Base-by-base conservation (phyloP, 116 monocot species). In the Phalaenopsis hybrid region DNA sequence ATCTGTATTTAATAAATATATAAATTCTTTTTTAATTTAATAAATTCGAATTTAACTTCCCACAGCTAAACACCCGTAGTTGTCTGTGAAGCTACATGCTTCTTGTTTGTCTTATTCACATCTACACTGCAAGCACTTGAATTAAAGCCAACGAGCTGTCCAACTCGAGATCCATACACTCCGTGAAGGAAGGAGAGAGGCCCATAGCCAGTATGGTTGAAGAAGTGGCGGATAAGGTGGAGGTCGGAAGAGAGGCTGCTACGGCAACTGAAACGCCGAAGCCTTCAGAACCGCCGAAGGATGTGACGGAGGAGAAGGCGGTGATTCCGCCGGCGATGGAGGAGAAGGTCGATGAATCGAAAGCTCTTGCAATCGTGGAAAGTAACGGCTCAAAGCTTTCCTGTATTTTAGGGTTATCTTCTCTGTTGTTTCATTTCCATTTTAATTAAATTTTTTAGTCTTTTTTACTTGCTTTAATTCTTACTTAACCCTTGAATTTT, bases 301-400 rank as follows among this genome's bases (percentile, higher is more conserved):
- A 84, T 45, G 79, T 79, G 28, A 28, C 28, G 28, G 28, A 28
- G 28, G 28, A 28, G 28, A 28, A 28, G 28, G 28, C 28, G 28
- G 28, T 28, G 57, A 79, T 69, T n/a, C 78, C 78, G 51, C 68
- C 83, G 20, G 37, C n/a, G 11, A 43, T 69, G 48, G 59, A 84
- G 45, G 84, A 75, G 41, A 84, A 84, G 63, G 31, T 12, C 59
- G 74, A 84, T 48, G 84, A 75, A 44, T 79, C 75, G 43, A 84
- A 84, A 50, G 80, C 79, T 49, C 79, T 84, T 48, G 48, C 80
- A 41, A 48, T 84, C 28, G 84, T 84, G 1, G 84, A 84, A 25
- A 79, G 84, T 84, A 84, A 74, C 74, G 12, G 28, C 48, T 46
- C n/a, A 33, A 44, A 45, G 28, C 34, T 31, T 4, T 33, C 33